Conservation (phyloP, 768 basidiomycete species). For the Collybiopsis confluens region DNA sequence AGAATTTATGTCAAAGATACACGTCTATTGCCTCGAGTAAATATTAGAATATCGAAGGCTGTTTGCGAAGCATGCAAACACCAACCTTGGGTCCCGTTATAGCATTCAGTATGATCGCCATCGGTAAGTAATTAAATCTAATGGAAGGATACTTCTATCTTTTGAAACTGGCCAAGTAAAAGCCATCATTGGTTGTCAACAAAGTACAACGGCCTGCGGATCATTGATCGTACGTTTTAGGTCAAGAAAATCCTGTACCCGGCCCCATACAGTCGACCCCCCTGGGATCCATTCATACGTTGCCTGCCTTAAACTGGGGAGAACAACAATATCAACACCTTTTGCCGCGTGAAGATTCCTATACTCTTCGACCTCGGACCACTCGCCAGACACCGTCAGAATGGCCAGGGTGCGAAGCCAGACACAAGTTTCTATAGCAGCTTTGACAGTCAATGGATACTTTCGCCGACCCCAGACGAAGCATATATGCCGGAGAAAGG, state of each 20-base stretch:
- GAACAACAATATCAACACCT: conserved; percentile 1
- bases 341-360: neutral
- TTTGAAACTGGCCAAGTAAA: neutral
- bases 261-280: conserved; percentile 6
- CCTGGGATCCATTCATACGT: conserved; percentile 8
- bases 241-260: neutral
- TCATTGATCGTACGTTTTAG: neutral
- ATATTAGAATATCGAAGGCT: too few relatives aligned
- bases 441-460: neutral
- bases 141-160: neutral
- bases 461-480: conserved; percentile 3
- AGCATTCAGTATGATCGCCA: neutral
- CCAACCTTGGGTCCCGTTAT: neutral
- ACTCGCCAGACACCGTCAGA: neutral
- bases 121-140: neutral
- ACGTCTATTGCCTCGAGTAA: too few relatives aligned
- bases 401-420: conserved; percentile 1
- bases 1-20: too few relatives aligned
- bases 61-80: neutral
- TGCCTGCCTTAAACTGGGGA: neutral
- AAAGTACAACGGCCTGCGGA: neutral
- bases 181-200: neutral
- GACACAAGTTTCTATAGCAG: neutral
- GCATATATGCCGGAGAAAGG: conserved; percentile 3
- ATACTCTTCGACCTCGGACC: neutral